Evolutionary conservation across 2,329 filamentous ascomycete genomes (phyloP), one percentile per base, ranked within the genome.

Genomic region (Saccharata proteae): DNA sequence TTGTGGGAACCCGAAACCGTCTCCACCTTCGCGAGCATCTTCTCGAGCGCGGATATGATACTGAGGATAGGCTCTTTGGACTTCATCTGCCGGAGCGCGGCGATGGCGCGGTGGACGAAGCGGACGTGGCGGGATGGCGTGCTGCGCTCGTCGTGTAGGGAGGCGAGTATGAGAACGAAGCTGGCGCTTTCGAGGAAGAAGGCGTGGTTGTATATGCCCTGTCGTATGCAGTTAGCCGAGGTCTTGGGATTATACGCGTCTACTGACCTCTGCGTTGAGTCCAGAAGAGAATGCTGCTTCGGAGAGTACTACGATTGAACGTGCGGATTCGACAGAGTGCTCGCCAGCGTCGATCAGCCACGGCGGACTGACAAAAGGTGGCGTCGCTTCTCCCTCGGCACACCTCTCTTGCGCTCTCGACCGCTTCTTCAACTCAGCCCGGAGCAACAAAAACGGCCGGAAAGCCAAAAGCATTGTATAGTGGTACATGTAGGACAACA

Each of bases 161-260:
- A 24, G 2, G 33, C 33, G 3, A 35, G n/a, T 10, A 35, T 35
- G 6, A 35, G 20, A 4, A 35, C 33, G 16, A 35, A 35, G 18
- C 33, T 28, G 3, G 33, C 33, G 13, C 28, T 35, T 14, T 35
- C 33, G 8, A 35, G 13, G 18, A 35, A 35, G 33, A 35, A 35
- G 10, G 17, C 18, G n/a, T 35, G 29, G 22, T 35, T 35, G 19
- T 31, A 31, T 9, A 35, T 9, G 14, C 31, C 33, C 33, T 27
- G 18, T 16, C 3, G 19, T 9, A 10, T 17, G 19, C 13, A 7
- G 18, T 6, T 17, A 5, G 25, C 14, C 18, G 18, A n/a, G 25
- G 25, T 27, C 25, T 16, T 27, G 15, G 14, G 6, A 6, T 14
- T 17, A n/a, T 3, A 25, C 3, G 9, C 7, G 9, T 29, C 6